Conservation (phyloP, 2,329 filamentous ascomycete species). For the Trichophyton simii region DNA sequence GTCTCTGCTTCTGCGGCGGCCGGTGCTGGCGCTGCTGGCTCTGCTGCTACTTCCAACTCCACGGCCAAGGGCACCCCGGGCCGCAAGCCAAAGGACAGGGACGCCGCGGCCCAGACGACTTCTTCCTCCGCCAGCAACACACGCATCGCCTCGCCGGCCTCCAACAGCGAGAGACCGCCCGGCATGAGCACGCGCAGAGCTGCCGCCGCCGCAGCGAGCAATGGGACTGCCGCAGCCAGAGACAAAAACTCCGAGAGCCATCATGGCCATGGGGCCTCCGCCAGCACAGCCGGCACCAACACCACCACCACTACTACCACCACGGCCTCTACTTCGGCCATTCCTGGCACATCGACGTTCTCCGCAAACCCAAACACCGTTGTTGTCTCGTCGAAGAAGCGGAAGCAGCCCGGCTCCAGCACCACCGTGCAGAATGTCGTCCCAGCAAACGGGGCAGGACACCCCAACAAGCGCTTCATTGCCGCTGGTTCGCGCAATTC, state of each 20-base stretch:
- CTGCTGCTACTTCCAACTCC: conserved; percentile 4
- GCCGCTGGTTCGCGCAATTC: conserved; percentile 21
- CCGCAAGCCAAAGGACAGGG: background rate
- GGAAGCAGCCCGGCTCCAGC: conserved; percentile 54
- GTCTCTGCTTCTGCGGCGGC: conserved; percentile 17
- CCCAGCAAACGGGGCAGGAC: conserved; percentile 6
- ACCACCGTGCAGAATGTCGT: conserved; percentile 21
- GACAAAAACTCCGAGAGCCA: conserved; percentile 24
- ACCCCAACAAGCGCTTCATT: conserved; percentile 23
- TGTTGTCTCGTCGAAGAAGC: conserved; percentile 60
- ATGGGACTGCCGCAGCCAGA: conserved; percentile 13
- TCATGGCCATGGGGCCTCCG: too few species aligned
- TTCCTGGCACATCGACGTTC: conserved; percentile 48
- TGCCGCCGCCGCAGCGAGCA: conserved; percentile 14
- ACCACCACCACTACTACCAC: too few species aligned
- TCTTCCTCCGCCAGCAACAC: conserved; percentile 9
- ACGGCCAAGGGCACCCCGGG: background rate
- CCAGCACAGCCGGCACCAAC: too few species aligned
- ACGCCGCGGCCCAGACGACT: conserved; percentile 15
- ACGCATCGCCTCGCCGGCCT: conserved; percentile 22
- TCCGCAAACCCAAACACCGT: conserved; percentile 37
- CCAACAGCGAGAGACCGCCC: conserved; percentile 28
- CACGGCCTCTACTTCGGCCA: conserved; percentile 23
- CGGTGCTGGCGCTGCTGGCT: conserved; percentile 16
- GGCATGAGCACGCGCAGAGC: conserved; percentile 31